Evolutionary conservation across 331 rosid species (phyloP).

Genomic region (Arachis monticola): DNA sequence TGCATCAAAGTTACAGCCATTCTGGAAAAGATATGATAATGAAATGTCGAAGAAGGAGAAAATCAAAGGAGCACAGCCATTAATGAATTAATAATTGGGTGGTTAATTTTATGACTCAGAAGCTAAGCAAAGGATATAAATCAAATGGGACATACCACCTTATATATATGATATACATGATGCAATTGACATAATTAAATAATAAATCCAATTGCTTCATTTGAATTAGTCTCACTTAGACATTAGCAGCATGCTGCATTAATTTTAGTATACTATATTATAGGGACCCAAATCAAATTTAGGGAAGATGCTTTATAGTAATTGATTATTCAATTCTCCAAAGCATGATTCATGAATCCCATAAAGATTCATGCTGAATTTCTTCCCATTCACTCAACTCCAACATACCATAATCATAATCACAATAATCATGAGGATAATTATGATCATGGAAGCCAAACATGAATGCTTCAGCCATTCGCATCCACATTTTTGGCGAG

Average conservation of each 20-base stretch:
- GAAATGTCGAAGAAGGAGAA: background rate
- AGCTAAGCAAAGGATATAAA: background rate
- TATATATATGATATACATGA: background rate
- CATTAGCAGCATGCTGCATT: background rate
- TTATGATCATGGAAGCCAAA: constrained; percentile 39
- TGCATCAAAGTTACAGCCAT: background rate
- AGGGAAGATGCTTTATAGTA: background rate
- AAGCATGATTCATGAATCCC: constrained; percentile 40
- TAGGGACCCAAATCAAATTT: background rate
- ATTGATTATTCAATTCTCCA: background rate
- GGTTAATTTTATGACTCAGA: background rate
- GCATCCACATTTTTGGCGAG: constrained; percentile 66
- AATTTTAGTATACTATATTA: background rate
- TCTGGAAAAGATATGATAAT: background rate
- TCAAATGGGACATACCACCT: background rate
- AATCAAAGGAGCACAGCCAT: background rate
- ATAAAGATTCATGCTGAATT: constrained; percentile 45
- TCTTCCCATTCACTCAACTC: constrained; percentile 52
- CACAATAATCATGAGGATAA: background rate
- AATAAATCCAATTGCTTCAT: constrained; percentile 9
- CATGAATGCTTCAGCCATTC: constrained; percentile 45
- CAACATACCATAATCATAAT: background rate
- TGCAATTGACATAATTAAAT: background rate
- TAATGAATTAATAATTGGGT: background rate
- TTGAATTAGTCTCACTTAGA: constrained; percentile 26